These are phyloP conservation scores for Cerrena zonata DNA, from an alignment of 1,284 basidiomycete species.

Conservation along the genomic window DNA sequence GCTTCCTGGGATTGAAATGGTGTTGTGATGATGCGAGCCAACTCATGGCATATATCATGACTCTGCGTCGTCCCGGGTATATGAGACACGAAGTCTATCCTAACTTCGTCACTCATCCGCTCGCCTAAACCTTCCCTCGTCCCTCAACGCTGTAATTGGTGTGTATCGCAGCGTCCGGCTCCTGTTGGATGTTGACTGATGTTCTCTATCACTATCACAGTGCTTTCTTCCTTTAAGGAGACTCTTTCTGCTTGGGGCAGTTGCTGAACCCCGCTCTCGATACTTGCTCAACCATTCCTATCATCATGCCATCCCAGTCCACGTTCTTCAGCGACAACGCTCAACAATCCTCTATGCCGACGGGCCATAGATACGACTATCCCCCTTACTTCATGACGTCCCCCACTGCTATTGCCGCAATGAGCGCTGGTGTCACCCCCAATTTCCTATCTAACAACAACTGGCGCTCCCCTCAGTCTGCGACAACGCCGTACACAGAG, in stretches of 20 bases:
- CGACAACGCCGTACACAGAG: conserved; percentile 16
- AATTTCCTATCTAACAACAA: conserved; percentile 15
- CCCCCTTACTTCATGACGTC: conserved; percentile 18
- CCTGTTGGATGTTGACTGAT: background rate
- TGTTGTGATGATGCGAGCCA: conserved; percentile 20
- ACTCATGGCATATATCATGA: conserved; percentile 24
- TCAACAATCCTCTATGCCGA: conserved; percentile 13
- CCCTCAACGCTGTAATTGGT: background rate
- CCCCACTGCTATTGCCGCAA: conserved; percentile 17
- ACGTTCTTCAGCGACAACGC: conserved; percentile 19
- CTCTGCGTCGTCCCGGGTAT: conserved; percentile 21
- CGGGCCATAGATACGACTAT: conserved; percentile 22
- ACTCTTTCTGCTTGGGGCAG: conserved; percentile 15
- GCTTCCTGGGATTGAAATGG: conserved; percentile 20
- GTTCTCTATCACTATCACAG: conserved; percentile 2
- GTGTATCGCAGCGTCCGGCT: background rate
- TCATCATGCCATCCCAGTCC: conserved; percentile 15
- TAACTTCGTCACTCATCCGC: conserved; percentile 2
- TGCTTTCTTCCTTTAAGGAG: conserved; percentile 4
- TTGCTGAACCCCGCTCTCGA: conserved; percentile 7
- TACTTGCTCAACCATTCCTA: conserved; percentile 7
- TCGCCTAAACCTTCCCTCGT: conserved; percentile 2
- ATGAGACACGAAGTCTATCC: conserved; percentile 14
- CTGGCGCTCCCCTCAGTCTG: conserved; percentile 20
- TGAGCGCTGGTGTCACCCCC: conserved; percentile 18